phyloP scores from a whole-genome alignment of 768 basidiomycete species.

The Suillus ampliporus region DNA sequence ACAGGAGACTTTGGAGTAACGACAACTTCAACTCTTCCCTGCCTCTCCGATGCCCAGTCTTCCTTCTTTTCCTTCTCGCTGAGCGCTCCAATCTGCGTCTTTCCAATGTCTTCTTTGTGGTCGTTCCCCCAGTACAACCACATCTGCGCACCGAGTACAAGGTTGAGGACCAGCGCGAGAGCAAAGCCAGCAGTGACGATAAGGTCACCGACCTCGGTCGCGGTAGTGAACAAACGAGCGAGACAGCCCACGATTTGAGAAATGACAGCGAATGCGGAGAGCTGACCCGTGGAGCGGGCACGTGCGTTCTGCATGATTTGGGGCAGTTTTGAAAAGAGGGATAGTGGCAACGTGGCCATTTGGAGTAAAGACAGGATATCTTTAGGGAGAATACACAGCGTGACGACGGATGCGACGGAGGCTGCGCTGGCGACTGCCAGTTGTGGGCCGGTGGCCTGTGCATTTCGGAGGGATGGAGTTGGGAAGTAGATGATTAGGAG shows the following conservation, averaged over 20 bases:
- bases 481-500: constrained; percentile 82
- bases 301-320: constrained; percentile 87
- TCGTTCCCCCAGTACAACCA: constrained; percentile 81
- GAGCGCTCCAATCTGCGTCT: constrained; percentile 22
- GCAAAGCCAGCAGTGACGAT: constrained; percentile 85
- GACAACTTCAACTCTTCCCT: constrained; percentile 47
- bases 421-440: constrained; percentile 38
- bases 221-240: constrained; percentile 92
- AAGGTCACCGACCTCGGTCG: constrained; percentile 83
- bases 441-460: constrained; percentile 34
- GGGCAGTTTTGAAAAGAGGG: constrained; percentile 91
- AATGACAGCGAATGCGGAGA: constrained; percentile 91
- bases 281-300: constrained; percentile 84
- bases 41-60: constrained; percentile 29
- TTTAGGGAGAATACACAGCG: constrained; percentile 54
- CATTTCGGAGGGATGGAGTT: constrained; percentile 30
- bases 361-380: constrained; percentile 72
- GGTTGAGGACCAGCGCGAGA: constrained; percentile 81
- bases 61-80: constrained; percentile 34
- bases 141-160: constrained; percentile 84
- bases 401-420: constrained; percentile 40
- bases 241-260: constrained; percentile 89
- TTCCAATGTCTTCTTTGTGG: constrained; percentile 35
- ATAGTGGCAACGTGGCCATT: constrained; percentile 86
- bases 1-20: constrained; percentile 49